These are phyloP conservation scores for Stagonosporopsis chrysanthemi DNA, from an alignment of 2,329 filamentous ascomycete species.

Conservation along the genomic window DNA sequence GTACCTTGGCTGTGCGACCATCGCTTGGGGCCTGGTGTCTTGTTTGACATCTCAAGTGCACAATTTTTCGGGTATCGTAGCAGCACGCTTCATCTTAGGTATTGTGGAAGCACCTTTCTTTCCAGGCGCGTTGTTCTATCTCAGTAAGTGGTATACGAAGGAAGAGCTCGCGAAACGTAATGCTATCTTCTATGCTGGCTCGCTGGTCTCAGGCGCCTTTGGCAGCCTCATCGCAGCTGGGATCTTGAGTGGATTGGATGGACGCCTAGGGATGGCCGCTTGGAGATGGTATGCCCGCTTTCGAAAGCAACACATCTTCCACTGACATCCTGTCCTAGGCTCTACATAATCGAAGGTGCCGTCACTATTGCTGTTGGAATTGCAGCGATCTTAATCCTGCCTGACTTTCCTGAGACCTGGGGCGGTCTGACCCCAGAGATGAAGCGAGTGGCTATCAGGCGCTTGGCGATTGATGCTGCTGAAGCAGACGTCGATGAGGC, in stretches of 20 bases:
- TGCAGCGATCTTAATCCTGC: conserved; percentile 46
- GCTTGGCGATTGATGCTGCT: conserved; percentile 58
- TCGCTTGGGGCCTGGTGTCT: conserved; percentile 52
- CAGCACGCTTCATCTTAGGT: conserved; percentile 53
- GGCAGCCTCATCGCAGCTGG: conserved; percentile 63
- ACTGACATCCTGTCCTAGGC: conserved; percentile 12
- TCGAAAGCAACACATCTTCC: too few species aligned
- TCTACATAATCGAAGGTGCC: conserved; percentile 50
- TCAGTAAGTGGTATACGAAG: conserved; percentile 59
- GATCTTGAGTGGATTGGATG: conserved; percentile 52
- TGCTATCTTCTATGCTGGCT: conserved; percentile 62
- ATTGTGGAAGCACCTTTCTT: conserved; percentile 37
- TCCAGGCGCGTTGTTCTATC: conserved; percentile 33
- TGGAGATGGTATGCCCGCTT: conserved; percentile 42
- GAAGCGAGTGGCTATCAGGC: conserved; percentile 54
- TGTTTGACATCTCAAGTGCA: conserved; percentile 58
- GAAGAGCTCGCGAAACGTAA: conserved; percentile 60
- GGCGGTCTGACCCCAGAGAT: conserved; percentile 50
- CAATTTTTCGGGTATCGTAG: conserved; percentile 53
- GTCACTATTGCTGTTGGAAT: conserved; percentile 47
- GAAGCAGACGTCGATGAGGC: conserved; percentile 56
- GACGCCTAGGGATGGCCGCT: conserved; percentile 38
- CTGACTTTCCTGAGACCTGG: conserved; percentile 55
- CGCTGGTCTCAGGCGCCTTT: conserved; percentile 58
- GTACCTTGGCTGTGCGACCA: conserved; percentile 61